Base-by-base conservation (phyloP, 495 filamentous ascomycete genomes). In the Penicillium angulare region DNA sequence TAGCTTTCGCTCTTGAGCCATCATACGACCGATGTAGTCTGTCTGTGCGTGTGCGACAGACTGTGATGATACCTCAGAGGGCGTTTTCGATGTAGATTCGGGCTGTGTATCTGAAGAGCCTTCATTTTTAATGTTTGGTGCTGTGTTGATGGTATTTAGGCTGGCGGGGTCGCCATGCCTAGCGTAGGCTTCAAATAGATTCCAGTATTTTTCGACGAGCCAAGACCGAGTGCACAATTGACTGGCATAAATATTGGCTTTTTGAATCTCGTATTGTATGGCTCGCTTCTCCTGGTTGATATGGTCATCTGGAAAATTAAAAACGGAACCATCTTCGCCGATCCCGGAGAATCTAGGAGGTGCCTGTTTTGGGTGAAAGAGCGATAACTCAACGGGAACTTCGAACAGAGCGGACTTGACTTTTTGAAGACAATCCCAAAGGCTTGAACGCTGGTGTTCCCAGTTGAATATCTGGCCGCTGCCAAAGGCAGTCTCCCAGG, bases 251-350 rank as follows among this genome's bases (percentile, higher is more conserved):
- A 96, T 86, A 55, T 91, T 92, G 17, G 83, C 83, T 58, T 90
- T 91, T 60, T 95, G 89, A 18, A 95, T 91, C 57, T 93, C 87
- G 43, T 81, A 86, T 41, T 92, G 88, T 2, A 90, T 73, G 4
- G 76, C 71, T 3, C 69, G 73, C 20, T 64, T 64, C 40, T 67
- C 63, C 47, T 62, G 60, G 16, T 59, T 34, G 13, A 59, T 57
- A 20, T 63, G 55, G 40, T 68, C 66, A 26, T 68, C 57, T 0
- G 59, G 43, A 27, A 54, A 60, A 17, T 47, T 56, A 33, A 60
- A 65, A 1, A 63, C 22, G 9, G 59, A 53, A 21, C 60, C 60
- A 33, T 63, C 64, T 47, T 50, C 47, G 12, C 46, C 51, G 27
- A 51, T 36, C 9, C 52, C 51, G 5, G 56, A 42, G 6, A 60